A percentile compares a stretch with the other conserved stretches of the same genome.
Conservation (phyloP, 2,329 filamentous ascomycete genomes). For the Aspergillus nomiae region DNA sequence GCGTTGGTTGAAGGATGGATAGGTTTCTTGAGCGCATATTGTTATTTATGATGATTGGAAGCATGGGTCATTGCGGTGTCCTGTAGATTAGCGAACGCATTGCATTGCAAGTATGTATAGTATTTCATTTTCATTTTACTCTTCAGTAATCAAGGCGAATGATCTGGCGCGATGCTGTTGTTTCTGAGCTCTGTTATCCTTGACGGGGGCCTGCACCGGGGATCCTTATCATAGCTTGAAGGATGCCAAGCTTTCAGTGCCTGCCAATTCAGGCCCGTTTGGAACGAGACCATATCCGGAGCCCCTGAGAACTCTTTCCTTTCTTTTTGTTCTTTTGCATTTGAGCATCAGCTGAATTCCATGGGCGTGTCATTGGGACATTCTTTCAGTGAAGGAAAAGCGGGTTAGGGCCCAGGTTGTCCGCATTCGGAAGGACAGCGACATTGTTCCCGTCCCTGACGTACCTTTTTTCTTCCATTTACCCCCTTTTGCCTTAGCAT, state of each 20-base stretch:
- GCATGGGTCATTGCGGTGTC: slow-evolving; percentile 3
- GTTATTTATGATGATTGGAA: slow-evolving; percentile 1
- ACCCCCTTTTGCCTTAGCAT: background rate
- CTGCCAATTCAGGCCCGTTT: background rate
- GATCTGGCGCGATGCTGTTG: background rate
- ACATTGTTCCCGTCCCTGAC: background rate
- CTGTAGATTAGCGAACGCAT: slow-evolving; percentile 9
- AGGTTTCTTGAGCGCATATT: slow-evolving; percentile 9
- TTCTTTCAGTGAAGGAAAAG: background rate
- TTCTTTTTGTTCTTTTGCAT: background rate
- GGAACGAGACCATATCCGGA: background rate
- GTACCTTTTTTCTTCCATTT: background rate
- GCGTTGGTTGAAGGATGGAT: background rate
- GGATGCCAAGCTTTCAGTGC: background rate
- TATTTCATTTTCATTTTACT: background rate
- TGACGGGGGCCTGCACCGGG: background rate
- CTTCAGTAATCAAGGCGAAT: background rate
- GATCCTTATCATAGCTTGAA: background rate
- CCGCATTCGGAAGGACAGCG: background rate
- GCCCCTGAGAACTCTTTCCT: background rate
- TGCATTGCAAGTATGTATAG: slow-evolving; percentile 5
- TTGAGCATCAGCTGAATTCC: background rate
- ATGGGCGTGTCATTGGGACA: background rate
- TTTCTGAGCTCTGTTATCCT: background rate
- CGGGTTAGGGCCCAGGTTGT: background rate